phyloP scores from a whole-genome alignment of 495 filamentous ascomycete species.

The Lophium mytilinum region DNA sequence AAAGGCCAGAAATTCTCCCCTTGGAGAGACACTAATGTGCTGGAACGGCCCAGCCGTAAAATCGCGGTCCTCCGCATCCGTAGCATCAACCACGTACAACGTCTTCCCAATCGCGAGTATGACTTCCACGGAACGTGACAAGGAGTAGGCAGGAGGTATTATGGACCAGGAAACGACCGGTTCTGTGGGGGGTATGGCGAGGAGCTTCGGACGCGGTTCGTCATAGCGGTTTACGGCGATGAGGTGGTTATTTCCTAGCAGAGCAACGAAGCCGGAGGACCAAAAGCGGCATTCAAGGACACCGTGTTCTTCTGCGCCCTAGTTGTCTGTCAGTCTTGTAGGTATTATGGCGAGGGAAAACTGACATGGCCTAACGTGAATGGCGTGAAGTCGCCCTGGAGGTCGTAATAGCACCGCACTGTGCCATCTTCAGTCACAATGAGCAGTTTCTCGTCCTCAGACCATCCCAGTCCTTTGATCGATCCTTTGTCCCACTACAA shows the following conservation, averaged over 20 bases:
- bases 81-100: constrained; percentile 75
- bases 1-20: constrained; percentile 77
- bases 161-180: constrained; percentile 82
- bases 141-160: constrained; percentile 78
- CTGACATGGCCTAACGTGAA: constrained; percentile 85
- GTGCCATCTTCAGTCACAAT: constrained; percentile 84
- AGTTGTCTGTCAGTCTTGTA: not conserved
- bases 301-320: constrained; percentile 78
- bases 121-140: constrained; percentile 93
- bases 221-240: constrained; percentile 81
- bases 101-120: constrained; percentile 80
- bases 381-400: constrained; percentile 89
- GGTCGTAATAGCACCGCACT: constrained; percentile 82
- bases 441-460: constrained; percentile 88
- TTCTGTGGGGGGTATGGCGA: constrained; percentile 70
- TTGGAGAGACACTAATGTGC: constrained; percentile 81
- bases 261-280: constrained; percentile 83
- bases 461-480: constrained; percentile 90
- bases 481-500: constrained; percentile 80
- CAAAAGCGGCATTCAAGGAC: constrained; percentile 87
- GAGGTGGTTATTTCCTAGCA: constrained; percentile 80
- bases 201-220: constrained; percentile 77
- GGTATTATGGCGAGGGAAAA: not conserved
- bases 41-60: constrained; percentile 88
- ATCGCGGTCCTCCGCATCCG: constrained; percentile 81